A percentile compares a stretch with the other conserved stretches of the same genome.
phyloP scores from a whole-genome alignment of 2,329 filamentous ascomycete genomes.

The Dichotomopilus funicola region DNA sequence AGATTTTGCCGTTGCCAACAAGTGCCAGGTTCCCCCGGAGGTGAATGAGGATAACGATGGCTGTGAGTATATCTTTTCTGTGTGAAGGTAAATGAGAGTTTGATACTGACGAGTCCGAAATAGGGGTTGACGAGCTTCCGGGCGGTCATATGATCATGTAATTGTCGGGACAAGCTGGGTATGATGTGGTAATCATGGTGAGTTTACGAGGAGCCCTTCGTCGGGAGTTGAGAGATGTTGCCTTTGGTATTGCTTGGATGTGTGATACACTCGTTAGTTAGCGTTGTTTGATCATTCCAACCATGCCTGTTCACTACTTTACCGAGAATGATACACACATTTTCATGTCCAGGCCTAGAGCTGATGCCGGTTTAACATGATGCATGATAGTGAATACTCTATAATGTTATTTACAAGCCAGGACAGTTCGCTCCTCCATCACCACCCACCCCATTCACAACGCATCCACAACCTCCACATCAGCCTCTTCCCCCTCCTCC shows the following conservation, averaged over 20 bases:
- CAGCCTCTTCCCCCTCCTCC: conserved; percentile 1
- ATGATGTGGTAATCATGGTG: background rate
- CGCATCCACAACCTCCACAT: background rate
- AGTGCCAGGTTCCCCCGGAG: conserved; percentile 26
- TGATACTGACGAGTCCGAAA: background rate
- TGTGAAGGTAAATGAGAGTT: background rate
- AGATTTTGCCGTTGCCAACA: conserved; percentile 26
- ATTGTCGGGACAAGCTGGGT: background rate
- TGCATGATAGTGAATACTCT: too few relatives aligned
- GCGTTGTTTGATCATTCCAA: too few relatives aligned
- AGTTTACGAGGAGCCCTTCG: background rate
- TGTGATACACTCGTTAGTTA: background rate
- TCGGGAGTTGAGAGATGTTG: background rate
- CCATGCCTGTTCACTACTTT: too few relatives aligned
- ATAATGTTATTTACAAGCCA: too few relatives aligned
- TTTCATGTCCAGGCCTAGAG: too few relatives aligned
- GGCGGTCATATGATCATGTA: conserved; percentile 5
- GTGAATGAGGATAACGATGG: conserved; percentile 31
- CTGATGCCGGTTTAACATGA: too few relatives aligned
- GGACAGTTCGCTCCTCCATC: too few relatives aligned
- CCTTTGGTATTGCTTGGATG: background rate
- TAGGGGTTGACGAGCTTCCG: conserved; percentile 1
- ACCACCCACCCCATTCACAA: background rate
- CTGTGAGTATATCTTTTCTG: conserved; percentile 21
- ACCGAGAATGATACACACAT: too few relatives aligned